These are phyloP conservation scores for Psilocybe cubensis DNA, from an alignment of 768 basidiomycete genomes.

Conservation along the genomic window DNA sequence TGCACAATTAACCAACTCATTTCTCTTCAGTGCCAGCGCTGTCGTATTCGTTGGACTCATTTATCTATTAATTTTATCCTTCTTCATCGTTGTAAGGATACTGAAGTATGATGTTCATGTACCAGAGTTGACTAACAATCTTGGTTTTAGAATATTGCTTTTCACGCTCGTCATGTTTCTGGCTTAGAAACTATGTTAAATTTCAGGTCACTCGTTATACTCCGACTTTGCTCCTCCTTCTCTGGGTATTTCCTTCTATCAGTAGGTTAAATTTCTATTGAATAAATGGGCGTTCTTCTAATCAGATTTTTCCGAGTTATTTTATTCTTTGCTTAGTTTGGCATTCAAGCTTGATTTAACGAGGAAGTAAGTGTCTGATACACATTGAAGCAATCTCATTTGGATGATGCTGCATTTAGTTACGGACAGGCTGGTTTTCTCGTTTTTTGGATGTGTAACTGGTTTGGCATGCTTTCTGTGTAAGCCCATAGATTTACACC, in stretches of 20 bases:
- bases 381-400: not conserved
- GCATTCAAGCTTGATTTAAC: constrained; percentile 65
- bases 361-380: constrained; percentile 39
- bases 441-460: constrained; percentile 76
- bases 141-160: constrained; percentile 33
- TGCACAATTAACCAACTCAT: not conserved
- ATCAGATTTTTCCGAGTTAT: constrained; percentile 39
- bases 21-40: constrained; percentile 47
- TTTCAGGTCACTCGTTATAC: constrained; percentile 32
- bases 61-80: constrained; percentile 51
- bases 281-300: not conserved
- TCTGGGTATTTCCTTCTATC: constrained; percentile 41
- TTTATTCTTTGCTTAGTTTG: constrained; percentile 61
- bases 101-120: not conserved
- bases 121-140: not conserved
- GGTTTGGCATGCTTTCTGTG: constrained; percentile 64
- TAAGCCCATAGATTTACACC: constrained; percentile 36
- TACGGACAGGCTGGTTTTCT: constrained; percentile 60
- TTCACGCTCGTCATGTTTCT: constrained; percentile 40
- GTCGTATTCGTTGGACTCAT: constrained; percentile 61
- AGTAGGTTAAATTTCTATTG: constrained; percentile 23
- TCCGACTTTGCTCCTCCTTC: constrained; percentile 36
- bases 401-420: too few relatives aligned
- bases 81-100: constrained; percentile 41
- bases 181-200: constrained; percentile 37